Conservation (phyloP, 495 filamentous ascomycete genomes). For the Aspergillus cavernicola region DNA sequence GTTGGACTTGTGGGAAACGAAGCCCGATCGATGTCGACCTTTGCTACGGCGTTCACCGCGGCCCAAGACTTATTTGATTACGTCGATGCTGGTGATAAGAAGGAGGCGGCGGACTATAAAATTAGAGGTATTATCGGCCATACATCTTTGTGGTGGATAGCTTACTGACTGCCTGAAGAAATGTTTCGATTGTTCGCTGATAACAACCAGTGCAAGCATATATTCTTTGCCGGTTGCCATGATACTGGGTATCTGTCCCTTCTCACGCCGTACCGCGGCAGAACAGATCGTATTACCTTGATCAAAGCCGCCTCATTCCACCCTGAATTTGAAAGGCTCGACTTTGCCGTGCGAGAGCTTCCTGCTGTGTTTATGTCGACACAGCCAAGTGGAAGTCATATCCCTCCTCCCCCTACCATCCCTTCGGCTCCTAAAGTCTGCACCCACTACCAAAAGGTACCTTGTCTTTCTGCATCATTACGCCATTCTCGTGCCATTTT, state of each 20-base stretch:
- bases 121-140: conserved; percentile 44
- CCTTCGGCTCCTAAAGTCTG: conserved; percentile 24
- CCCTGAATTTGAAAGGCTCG: conserved; percentile 32
- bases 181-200: conserved; percentile 55
- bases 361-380: conserved; percentile 42
- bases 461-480: no score
- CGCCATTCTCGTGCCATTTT: no score
- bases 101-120: conserved; percentile 59
- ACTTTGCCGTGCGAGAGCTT: conserved; percentile 40
- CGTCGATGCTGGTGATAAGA: conserved; percentile 58
- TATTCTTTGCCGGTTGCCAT: conserved; percentile 62
- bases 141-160: neutral
- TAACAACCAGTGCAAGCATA: conserved; percentile 62
- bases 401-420: neutral
- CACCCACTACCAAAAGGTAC: conserved; percentile 40
- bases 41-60: conserved; percentile 56
- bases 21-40: conserved; percentile 49
- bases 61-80: conserved; percentile 58
- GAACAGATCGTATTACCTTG: conserved; percentile 49
- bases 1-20: conserved; percentile 46
- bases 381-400: conserved; percentile 14
- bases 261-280: conserved; percentile 48
- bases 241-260: conserved; percentile 56
- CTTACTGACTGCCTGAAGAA: conserved; percentile 30
- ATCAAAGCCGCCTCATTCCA: conserved; percentile 42